Conservation (phyloP, 306 rosid species). For the Vigna mungo region DNA sequence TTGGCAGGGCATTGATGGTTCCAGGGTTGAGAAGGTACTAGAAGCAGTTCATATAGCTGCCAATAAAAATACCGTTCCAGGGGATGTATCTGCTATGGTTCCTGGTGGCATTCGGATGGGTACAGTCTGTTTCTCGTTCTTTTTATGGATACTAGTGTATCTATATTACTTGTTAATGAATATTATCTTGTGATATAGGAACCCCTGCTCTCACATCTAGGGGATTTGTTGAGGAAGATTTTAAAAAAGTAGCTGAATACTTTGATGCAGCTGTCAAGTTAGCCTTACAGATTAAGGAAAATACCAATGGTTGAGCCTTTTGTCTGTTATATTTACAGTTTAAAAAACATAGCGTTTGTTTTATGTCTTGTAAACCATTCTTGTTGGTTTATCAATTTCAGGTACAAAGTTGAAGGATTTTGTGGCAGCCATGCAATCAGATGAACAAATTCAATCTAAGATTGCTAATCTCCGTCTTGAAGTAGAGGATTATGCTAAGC, state of each 20-base stretch:
- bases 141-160: conserved; percentile 22
- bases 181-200: conserved; percentile 56
- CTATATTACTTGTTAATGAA: conserved; percentile 33
- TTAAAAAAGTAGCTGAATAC: conserved; percentile 80
- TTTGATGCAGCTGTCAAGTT: conserved; percentile 85
- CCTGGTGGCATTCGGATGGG: conserved; percentile 99
- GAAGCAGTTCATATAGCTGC: conserved; percentile 92
- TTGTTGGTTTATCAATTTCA: conserved; percentile 44
- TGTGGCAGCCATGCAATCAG: conserved; percentile 73
- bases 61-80: conserved; percentile 96
- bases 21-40: conserved; percentile 95
- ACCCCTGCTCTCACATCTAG: conserved; percentile 97
- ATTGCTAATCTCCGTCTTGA: conserved; percentile 64
- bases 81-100: conserved; percentile 98
- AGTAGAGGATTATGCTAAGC: conserved; percentile 89
- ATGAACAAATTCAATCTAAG: conserved; percentile 66
- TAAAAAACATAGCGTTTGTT: conserved; percentile 15
- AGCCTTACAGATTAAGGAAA: conserved; percentile 85
- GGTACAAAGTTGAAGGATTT: conserved; percentile 94
- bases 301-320: conserved; percentile 61
- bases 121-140: conserved; percentile 43
- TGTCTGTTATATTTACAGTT: background rate
- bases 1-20: conserved; percentile 90
- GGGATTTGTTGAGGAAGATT: conserved; percentile 88
- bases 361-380: background rate